Base-by-base conservation (phyloP, 177 flowering plant genomes). In the Tripterygium wilfordii region DNA sequence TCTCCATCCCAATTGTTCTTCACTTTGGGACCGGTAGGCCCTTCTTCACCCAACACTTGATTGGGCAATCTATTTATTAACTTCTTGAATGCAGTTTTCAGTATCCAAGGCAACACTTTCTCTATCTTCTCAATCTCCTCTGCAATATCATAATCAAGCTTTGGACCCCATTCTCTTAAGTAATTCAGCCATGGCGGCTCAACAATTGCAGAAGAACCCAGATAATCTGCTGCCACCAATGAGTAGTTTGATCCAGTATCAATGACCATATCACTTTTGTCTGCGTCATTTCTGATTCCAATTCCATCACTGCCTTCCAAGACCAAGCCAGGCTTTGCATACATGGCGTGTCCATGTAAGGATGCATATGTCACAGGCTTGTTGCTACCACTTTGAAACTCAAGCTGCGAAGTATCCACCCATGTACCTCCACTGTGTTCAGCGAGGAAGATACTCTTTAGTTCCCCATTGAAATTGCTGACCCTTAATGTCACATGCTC, bases 21-120 rank as follows among this genome's bases (percentile, higher is more conserved):
- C 53, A 29, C n/a, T 19, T 79, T 79, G 4, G 85, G 85, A 0
- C 85, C 85, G 6, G 74, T 74, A 8, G 85, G 80, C 30, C 85
- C 85, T 46, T 71, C 76, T 48, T 79, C 72, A 17, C 72, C 76
- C 39, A 71, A 49, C 5, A 74, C 40, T 51, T 79, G 82, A 45
- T 41, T 29, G 4, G 85, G 85, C 3, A 79, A n/a, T n/a, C n/a
- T n/a, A n/a, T n/a, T n/a, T n/a, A n/a, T n/a, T n/a, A n/a, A n/a
- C n/a, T n/a, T n/a, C n/a, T n/a, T n/a, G n/a, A n/a, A n/a, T n/a
- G n/a, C n/a, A n/a, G n/a, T 12, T 45, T 53, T 77, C 13, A 77
- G 45, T 35, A 21, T 50, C 26, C 74, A 63, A 26, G 67, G 64
- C 67, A 79, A 48, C 14, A 50, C 0, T 37, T 67, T 74, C 59